phyloP scores from a whole-genome alignment of 2,329 filamentous ascomycete genomes.

The Remersonia thermophila region DNA sequence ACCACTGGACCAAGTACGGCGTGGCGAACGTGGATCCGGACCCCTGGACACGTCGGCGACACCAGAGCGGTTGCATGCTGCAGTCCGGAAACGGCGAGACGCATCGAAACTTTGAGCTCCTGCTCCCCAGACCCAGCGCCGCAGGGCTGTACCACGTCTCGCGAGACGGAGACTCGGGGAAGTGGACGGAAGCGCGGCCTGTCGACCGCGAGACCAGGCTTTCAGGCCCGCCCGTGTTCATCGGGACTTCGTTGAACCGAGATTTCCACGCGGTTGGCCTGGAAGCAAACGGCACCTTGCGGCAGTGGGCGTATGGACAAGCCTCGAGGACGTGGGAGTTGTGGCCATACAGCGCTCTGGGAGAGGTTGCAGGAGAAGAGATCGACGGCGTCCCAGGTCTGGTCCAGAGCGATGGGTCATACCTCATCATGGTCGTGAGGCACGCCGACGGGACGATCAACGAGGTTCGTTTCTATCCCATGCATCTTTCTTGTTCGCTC shows the following conservation, averaged over 20 bases:
- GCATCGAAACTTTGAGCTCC: conserved; percentile 13
- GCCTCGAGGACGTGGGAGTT: conserved; percentile 6
- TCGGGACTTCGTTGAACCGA: conserved; percentile 13
- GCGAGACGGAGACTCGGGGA: conserved; percentile 3
- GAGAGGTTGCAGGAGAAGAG: conserved; percentile 7
- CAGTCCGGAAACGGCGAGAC: conserved; percentile 13
- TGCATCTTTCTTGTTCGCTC: not conserved
- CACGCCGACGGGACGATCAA: conserved; percentile 13
- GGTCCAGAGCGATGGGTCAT: conserved; percentile 10
- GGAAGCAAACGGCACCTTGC: not conserved
- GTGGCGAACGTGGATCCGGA: conserved; percentile 14
- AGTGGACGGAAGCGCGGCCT: conserved; percentile 6
- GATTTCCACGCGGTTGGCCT: conserved; percentile 11
- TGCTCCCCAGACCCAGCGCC: not conserved
- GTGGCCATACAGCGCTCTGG: no score
- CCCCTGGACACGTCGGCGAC: conserved; percentile 12
- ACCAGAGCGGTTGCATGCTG: conserved; percentile 14
- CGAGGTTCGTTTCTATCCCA: conserved; percentile 9
- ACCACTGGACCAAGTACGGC: conserved; percentile 14
- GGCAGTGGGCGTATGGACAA: conserved; percentile 11
- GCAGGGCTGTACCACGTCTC: conserved; percentile 7
- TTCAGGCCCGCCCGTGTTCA: conserved; percentile 9
- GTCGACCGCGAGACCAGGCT: not conserved
- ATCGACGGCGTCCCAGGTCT: conserved; percentile 13
- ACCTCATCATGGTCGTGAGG: conserved; percentile 11